A percentile compares a stretch with the other conserved stretches of the same genome.
phyloP scores from a whole-genome alignment of 2,329 filamentous ascomycete species.

The Colletotrichum lindemuthianum region DNA sequence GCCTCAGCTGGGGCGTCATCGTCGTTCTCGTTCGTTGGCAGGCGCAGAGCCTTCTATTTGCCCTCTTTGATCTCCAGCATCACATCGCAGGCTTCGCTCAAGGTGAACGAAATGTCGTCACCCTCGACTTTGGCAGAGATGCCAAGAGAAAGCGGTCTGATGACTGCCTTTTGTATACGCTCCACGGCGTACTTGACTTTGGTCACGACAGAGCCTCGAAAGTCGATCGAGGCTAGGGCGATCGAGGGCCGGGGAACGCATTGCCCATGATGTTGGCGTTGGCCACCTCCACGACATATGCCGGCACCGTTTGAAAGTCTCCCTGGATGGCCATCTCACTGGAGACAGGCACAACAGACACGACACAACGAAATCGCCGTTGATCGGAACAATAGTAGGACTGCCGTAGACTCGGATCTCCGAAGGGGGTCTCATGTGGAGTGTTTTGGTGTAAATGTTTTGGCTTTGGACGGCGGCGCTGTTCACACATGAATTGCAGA shows the following conservation, averaged over 20 bases:
- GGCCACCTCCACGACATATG: conserved; percentile 9
- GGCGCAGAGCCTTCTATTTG: conserved; percentile 42
- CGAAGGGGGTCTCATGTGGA: no score
- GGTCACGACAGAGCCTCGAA: not conserved
- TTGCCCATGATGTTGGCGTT: conserved; percentile 2
- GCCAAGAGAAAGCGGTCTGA: conserved; percentile 3
- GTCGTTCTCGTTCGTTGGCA: conserved; percentile 40
- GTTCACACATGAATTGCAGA: no score
- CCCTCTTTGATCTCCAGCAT: conserved; percentile 41
- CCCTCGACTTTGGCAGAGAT: not conserved
- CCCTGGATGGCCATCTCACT: no score
- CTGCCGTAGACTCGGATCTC: no score
- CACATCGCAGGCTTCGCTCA: conserved; percentile 8
- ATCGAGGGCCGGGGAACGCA: not conserved
- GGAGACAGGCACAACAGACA: no score
- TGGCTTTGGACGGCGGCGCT: no score
- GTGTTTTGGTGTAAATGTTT: no score
- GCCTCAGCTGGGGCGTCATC: conserved; percentile 28
- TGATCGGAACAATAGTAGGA: no score
- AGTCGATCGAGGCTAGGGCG: not conserved
- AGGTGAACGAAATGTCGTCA: not conserved
- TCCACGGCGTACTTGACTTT: not conserved
- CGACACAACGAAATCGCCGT: no score
- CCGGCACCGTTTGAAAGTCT: not conserved
- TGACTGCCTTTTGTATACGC: not conserved